phyloP scores from a whole-genome alignment of 805 yeast species.

The Lachancea mirantina region DNA sequence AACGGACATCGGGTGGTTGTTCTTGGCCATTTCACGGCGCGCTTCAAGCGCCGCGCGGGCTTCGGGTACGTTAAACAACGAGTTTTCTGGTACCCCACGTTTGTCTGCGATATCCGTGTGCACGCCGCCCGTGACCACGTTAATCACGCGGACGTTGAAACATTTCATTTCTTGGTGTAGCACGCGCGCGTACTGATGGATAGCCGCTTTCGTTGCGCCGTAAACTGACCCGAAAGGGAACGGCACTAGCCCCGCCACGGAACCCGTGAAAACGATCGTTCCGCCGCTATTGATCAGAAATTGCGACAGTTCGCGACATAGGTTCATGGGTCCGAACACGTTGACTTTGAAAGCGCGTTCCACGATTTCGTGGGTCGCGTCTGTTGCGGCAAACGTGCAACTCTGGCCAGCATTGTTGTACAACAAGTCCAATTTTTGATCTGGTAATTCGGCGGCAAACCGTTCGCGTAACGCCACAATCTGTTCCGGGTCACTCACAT shows the following conservation, averaged over 20 bases:
- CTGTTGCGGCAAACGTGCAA: conserved; percentile 64
- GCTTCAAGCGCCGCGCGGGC: conserved; percentile 41
- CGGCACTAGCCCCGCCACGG: conserved; percentile 55
- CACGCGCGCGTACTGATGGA: conserved; percentile 60
- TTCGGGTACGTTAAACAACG: conserved; percentile 47
- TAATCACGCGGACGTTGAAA: conserved; percentile 62
- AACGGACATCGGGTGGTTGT: conserved; percentile 53
- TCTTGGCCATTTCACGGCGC: conserved; percentile 53
- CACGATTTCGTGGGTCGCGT: conserved; percentile 49
- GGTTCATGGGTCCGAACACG: conserved; percentile 60
- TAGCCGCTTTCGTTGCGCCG: conserved; percentile 66
- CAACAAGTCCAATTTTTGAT: conserved; percentile 48
- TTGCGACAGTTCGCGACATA: conserved; percentile 50
- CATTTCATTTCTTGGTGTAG: conserved; percentile 63
- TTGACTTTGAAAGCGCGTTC: conserved; percentile 54
- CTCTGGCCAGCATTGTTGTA: conserved; percentile 76
- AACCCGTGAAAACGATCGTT: conserved; percentile 66
- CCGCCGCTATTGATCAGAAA: conserved; percentile 60
- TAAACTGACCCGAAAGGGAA: conserved; percentile 68
- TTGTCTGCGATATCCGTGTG: conserved; percentile 62
- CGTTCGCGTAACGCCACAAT: conserved; percentile 38
- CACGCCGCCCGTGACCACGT: conserved; percentile 72
- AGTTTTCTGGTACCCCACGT: conserved; percentile 48
- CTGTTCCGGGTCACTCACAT: conserved; percentile 48
- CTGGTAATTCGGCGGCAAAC: conserved; percentile 36